Conservation (phyloP, 331 rosid genomes). For the Cucumis variabilis region DNA sequence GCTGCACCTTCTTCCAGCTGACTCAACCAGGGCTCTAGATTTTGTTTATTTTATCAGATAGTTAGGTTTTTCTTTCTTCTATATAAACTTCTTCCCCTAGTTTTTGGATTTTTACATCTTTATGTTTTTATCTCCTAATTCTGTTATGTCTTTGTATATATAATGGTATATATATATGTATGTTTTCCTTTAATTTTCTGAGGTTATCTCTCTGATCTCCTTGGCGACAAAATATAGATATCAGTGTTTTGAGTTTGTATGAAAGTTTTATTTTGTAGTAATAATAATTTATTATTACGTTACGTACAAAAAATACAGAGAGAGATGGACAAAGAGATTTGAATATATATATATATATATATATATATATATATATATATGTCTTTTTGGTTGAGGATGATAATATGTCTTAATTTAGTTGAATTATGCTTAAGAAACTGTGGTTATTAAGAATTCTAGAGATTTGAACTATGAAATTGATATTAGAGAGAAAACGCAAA, state of each 20-base stretch:
- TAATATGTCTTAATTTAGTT: no score
- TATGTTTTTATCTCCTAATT: neutral
- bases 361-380: no score
- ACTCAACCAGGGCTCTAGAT: neutral
- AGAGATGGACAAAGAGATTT: no score
- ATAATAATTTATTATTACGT: no score
- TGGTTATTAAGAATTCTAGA: no score
- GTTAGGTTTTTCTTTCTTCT: neutral
- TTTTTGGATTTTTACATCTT: neutral
- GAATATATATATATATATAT: no score
- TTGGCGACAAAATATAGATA: neutral
- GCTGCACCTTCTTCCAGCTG: neutral
- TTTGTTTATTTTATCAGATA: neutral
- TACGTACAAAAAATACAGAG: no score
- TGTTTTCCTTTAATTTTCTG: neutral
- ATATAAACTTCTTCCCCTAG: neutral
- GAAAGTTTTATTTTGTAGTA: no score
- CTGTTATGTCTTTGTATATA: neutral
- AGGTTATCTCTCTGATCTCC: neutral
- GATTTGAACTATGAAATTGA: no score
- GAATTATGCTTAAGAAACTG: no score
- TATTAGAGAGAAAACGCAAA: no score
- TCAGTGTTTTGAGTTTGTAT: neutral
- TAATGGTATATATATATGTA: neutral
- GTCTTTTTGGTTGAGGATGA: no score